Evolutionary conservation across 169 alveolate species (phyloP), one percentile per base, ranked within the genome.

Genomic region (Babesia microti): DNA sequence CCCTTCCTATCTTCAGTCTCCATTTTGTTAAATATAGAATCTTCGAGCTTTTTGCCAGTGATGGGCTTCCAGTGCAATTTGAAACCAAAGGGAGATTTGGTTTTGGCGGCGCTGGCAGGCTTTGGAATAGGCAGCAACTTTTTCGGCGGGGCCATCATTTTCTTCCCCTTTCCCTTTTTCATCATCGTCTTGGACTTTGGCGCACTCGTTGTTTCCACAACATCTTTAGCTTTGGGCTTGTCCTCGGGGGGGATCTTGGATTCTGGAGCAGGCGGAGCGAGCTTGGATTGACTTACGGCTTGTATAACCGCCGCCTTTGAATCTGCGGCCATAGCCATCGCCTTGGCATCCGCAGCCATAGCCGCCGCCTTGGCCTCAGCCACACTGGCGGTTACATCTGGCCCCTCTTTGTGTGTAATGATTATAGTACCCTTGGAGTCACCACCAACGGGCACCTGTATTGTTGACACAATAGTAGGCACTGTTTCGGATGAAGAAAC

Each of bases 21-120:
- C 4, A 40, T 6, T 24, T 3, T 53, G 30, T 45, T 59, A 55
- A 63, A 63, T 19, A 63, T 63, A 6, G 75, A 44, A 23, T 56
- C 68, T 11, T 54, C 41, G 9, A 63, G 41, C 29, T 32, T 44
- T 28, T 44, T 54, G 12, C n/a, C 18, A 21, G 24, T 36, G 30
- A 63, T 52, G 4, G 75, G 50, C 39, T 45, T 41, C 75, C 75
- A 63, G 49, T 63, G 75, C 23, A 63, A 37, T 40, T 54, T 54
- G 6, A 63, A 41, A 1, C 75, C 75, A 54, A 63, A 29, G 15
- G 75, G 75, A 2, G 44, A 59, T n/a, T 50, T 45, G 12, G 15
- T 33, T 22, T 57, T 52, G 6, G 41, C 36, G 9, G 28, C 11
- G 6, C 12, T 27, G 2, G 44, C 15, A 12, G 39, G 29, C n/a